These are phyloP conservation scores for Ormosia emarginata DNA, from an alignment of 306 rosid genomes.

Conservation along the genomic window DNA sequence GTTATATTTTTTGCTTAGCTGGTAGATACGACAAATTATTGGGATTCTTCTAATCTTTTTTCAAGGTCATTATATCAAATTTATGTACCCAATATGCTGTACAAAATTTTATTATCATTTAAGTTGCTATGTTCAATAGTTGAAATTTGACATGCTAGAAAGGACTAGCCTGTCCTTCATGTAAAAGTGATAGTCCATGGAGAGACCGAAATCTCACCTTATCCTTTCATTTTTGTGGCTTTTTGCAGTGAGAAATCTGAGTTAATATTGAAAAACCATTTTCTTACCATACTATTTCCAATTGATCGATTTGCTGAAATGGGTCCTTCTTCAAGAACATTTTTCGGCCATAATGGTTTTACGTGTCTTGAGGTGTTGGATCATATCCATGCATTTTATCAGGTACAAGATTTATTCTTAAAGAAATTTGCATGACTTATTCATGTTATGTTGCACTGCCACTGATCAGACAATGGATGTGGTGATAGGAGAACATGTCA, in stretches of 20 bases:
- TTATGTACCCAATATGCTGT: neutral
- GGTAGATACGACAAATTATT: neutral
- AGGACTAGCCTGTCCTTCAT: neutral
- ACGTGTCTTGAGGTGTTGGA: slow-evolving; percentile 85
- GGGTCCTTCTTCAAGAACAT: slow-evolving; percentile 92
- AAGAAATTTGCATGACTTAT: neutral
- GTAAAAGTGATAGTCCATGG: neutral
- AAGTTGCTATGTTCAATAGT: neutral
- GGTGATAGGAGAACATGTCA: slow-evolving; percentile 77
- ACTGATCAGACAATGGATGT: neutral
- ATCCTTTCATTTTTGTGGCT: neutral
- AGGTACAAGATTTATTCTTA: slow-evolving; percentile 46
- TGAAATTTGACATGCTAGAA: neutral
- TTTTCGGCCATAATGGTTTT: slow-evolving; percentile 62
- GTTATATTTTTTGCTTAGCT: neutral
- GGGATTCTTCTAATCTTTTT: neutral
- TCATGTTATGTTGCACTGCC: neutral
- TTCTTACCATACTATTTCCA: slow-evolving; percentile 82
- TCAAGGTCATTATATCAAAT: neutral
- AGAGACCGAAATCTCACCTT: neutral
- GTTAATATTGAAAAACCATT: slow-evolving; percentile 65
- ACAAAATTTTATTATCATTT: neutral
- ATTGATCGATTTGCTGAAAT: slow-evolving; percentile 88
- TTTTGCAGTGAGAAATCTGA: slow-evolving; percentile 85
- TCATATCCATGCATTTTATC: slow-evolving; percentile 76